phyloP scores from a whole-genome alignment of 352 stramenopile genomes.

The Phytophthora aleatoria region DNA sequence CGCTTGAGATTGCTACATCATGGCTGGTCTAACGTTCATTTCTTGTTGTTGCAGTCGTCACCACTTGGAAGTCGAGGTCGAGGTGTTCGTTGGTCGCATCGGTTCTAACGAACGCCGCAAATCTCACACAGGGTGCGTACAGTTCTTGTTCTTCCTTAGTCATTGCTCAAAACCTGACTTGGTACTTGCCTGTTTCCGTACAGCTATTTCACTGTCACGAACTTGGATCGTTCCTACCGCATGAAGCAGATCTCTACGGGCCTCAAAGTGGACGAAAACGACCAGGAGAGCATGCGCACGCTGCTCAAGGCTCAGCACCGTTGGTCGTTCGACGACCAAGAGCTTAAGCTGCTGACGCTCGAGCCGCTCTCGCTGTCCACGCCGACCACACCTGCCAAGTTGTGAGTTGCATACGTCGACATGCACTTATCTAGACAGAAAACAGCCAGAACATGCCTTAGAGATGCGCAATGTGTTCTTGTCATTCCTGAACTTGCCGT shows the following conservation, averaged over 20 bases:
- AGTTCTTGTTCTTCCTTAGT: background rate
- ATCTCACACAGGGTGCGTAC: conserved; percentile 60
- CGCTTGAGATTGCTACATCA: background rate
- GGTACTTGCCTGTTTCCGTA: background rate
- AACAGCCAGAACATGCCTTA: conserved; percentile 5
- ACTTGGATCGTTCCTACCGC: conserved; percentile 62
- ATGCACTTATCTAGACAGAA: conserved; percentile 15
- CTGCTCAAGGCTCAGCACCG: conserved; percentile 76
- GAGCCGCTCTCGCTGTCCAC: conserved; percentile 58
- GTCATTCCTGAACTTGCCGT: conserved; percentile 25
- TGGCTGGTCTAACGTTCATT: background rate
- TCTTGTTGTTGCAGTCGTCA: conserved; percentile 45
- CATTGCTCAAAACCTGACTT: background rate
- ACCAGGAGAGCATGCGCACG: conserved; percentile 69
- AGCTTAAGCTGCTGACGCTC: conserved; percentile 59
- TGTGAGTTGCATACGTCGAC: conserved; percentile 25
- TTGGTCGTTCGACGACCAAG: conserved; percentile 73
- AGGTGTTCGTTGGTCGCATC: conserved; percentile 69
- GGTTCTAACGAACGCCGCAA: conserved; percentile 48
- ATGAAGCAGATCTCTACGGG: conserved; percentile 62
- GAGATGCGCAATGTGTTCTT: conserved; percentile 11
- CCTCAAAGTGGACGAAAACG: conserved; percentile 56
- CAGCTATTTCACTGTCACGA: conserved; percentile 73
- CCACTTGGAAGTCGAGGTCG: conserved; percentile 74
- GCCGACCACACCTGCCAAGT: conserved; percentile 12